phyloP scores from a whole-genome alignment of 176 grass and related monocot genomes.

The Phoenix dactylifera region DNA sequence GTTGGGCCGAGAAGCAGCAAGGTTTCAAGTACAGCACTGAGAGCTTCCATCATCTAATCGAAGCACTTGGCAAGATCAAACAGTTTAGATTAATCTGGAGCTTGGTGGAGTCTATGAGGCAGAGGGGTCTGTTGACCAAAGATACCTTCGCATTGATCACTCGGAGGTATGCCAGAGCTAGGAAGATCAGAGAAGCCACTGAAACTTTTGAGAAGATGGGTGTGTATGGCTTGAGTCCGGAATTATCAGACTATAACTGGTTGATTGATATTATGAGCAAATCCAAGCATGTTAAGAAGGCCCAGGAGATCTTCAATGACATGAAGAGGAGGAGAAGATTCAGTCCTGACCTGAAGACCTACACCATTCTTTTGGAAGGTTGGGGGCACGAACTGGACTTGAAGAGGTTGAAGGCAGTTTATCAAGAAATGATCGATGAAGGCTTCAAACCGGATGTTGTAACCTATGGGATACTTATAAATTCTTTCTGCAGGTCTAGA shows the following conservation, averaged over 20 bases:
- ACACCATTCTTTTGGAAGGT: constrained; percentile 39
- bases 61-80: constrained; percentile 72
- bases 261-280: constrained; percentile 52
- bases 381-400: constrained; percentile 22
- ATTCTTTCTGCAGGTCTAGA: constrained; percentile 46
- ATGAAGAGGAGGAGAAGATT: constrained; percentile 57
- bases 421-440: constrained; percentile 49
- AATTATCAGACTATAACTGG: constrained; percentile 54
- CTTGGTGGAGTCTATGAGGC: constrained; percentile 54
- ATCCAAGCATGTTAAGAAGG: constrained; percentile 49
- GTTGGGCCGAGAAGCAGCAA: constrained; percentile 60
- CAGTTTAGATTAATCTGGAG: constrained; percentile 57
- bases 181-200: constrained; percentile 42
- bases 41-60: constrained; percentile 56
- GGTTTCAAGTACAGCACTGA: constrained; percentile 42
- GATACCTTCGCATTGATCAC: constrained; percentile 53
- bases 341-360: constrained; percentile 34
- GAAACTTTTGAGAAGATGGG: constrained; percentile 58
- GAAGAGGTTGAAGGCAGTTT: constrained; percentile 21
- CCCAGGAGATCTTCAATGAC: constrained; percentile 46
- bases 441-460: constrained; percentile 48
- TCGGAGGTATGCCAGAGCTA: constrained; percentile 43
- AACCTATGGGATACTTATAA: constrained; percentile 49
- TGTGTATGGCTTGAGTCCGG: constrained; percentile 34
- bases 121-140: constrained; percentile 33